Percentiles rank a stretch among this genome's conserved stretches.
Conservation (phyloP, 352 stramenopile genomes). For the Pythium guiyangense region DNA sequence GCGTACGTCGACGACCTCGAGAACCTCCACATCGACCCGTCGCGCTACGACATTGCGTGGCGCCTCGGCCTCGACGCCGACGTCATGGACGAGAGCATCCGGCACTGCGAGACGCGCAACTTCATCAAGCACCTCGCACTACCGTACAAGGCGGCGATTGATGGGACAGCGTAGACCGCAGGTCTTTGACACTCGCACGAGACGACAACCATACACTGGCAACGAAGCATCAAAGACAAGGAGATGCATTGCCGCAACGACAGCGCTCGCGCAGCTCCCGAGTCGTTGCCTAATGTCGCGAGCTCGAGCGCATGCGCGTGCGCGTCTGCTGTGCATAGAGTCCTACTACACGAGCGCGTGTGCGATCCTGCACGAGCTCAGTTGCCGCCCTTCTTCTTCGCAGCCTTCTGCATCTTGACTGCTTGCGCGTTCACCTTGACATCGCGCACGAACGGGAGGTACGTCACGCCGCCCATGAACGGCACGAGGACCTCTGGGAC, state of each 20-base stretch:
- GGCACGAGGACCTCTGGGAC: conserved; percentile 97
- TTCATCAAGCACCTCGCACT: conserved; percentile 83
- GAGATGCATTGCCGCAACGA: not conserved
- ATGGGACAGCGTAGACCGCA: conserved; percentile 21
- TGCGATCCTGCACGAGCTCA: conserved; percentile 37
- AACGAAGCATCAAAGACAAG: not conserved
- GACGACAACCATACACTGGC: conserved; percentile 17
- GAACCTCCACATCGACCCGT: too few species aligned
- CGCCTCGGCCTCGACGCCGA: conserved; percentile 69
- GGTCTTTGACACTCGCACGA: conserved; percentile 5
- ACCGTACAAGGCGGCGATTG: conserved; percentile 53
- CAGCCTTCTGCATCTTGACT: conserved; percentile 94
- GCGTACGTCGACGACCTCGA: too few species aligned
- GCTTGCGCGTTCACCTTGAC: conserved; percentile 90
- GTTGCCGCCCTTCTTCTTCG: conserved; percentile 89
- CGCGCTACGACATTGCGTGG: conserved; percentile 77
- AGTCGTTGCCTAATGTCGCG: too few species aligned
- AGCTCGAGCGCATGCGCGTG: conserved; percentile 21
- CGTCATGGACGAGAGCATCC: conserved; percentile 77
- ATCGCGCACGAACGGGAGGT: conserved; percentile 97
- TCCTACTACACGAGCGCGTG: not conserved
- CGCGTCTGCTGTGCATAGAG: too few species aligned
- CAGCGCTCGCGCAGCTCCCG: too few species aligned
- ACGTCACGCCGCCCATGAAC: conserved; percentile 98
- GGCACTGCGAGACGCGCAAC: conserved; percentile 76